Base-by-base conservation (phyloP, 768 basidiomycete genomes). In the Omphalotus guepiniiformis region DNA sequence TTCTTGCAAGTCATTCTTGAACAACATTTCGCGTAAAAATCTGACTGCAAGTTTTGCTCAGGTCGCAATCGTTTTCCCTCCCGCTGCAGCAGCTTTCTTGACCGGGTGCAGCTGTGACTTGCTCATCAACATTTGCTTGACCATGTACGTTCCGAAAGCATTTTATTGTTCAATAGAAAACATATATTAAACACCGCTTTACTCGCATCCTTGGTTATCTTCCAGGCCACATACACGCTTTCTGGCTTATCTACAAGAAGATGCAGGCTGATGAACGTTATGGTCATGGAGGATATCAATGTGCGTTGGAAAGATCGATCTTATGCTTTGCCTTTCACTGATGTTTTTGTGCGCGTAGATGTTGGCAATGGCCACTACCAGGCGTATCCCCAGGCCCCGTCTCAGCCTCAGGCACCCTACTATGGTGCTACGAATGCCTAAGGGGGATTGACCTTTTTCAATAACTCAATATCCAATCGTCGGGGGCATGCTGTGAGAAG, bases 171-270 rank as follows among this genome's bases (percentile, higher is more conserved):
- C 38, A 39, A n/a, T 19, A 19, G 11, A 9, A 9, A n/a, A 32
- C 19, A 11, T 29, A 9, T 21, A 34, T 15, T 9, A 22, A 1
- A n/a, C 28, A 16, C 11, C 29, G 26, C n/a, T 32, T 9, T 32
- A 11, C 8, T 18, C 57, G 59, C 15, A 87, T 88, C 43, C 74
- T 91, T 50, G 90, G 90, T 4, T 90, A 87, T 63, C 62, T 90
- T 44, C 87, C 88, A 9, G 45, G 49, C 2, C 74, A 70, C 48
- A 62, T 79, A 38, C 89, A 93, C 59, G 86, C 88, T 1, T 91
- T 92, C 69, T 92, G 86, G 86, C 74, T 94, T 43, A 91, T 93
- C 48, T 92, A 92, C 70, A 85, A 76, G 76, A 87, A 85, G 76
- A 91, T 91, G 76, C 75, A 88, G 56, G 92, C 90, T 0, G 87